Evolutionary conservation across 73 alveolate genomes (phyloP).

Genomic region (Paramecium octaurelia): DNA sequence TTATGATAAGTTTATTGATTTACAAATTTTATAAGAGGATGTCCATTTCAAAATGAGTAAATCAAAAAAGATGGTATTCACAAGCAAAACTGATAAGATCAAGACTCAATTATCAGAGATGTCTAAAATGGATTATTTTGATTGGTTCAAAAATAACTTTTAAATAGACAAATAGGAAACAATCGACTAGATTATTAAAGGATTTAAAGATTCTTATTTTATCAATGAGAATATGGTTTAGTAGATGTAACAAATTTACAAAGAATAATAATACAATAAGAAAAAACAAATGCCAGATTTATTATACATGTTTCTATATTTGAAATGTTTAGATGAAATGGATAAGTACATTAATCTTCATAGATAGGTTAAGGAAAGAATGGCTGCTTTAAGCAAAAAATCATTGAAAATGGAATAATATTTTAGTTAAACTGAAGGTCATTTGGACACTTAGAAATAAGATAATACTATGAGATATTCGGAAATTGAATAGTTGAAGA

Average conservation of each 20-base stretch:
- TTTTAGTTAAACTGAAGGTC: not conserved
- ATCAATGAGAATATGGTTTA: not conserved
- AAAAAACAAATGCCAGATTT: conserved; percentile 33
- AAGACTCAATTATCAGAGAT: not conserved
- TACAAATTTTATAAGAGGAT: not conserved
- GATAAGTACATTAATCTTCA: not conserved
- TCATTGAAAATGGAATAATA: not conserved
- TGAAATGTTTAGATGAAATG: conserved; percentile 40
- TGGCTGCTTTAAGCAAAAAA: not conserved
- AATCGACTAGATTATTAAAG: not conserved
- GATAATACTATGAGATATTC: not conserved
- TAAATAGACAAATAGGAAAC: not conserved
- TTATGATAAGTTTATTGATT: not conserved
- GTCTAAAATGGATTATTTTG: not conserved
- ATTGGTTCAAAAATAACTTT: not conserved
- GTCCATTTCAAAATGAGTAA: not conserved
- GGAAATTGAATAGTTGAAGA: not conserved
- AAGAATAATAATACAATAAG: not conserved
- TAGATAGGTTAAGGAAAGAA: not conserved
- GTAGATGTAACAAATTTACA: not conserved
- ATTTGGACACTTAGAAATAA: not conserved
- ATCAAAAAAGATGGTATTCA: not conserved
- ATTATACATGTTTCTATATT: not conserved
- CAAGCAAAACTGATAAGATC: not conserved
- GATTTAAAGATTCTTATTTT: conserved; percentile 21